Percentiles rank a stretch among this genome's conserved stretches.
Conservation (phyloP, 2,329 filamentous ascomycete species). For the Aspergillus amoenus region DNA sequence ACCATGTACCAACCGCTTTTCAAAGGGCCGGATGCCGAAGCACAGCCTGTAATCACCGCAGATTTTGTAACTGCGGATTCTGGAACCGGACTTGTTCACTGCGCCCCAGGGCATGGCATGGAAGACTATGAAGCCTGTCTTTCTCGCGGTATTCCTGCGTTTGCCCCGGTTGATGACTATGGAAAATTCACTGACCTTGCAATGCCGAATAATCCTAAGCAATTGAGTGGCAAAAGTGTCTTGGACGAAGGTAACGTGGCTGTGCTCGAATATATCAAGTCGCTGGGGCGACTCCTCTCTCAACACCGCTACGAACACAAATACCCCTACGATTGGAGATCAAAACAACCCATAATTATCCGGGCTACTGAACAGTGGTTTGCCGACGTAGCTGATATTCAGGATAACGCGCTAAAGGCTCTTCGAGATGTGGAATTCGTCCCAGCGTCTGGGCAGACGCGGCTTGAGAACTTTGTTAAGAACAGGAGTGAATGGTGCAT, state of each 20-base stretch:
- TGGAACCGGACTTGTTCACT: conserved; percentile 93
- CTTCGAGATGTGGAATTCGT: conserved; percentile 74
- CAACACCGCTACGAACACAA: conserved; percentile 79
- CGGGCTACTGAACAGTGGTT: conserved; percentile 98
- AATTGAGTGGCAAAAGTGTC: conserved; percentile 71
- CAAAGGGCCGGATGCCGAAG: conserved; percentile 55
- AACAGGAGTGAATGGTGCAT: conserved; percentile 97
- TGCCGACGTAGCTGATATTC: conserved; percentile 83
- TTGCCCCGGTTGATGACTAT: conserved; percentile 79
- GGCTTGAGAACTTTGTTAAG: conserved; percentile 81
- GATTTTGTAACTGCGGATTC: conserved; percentile 87
- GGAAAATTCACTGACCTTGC: conserved; percentile 80
- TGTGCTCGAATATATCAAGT: conserved; percentile 68
- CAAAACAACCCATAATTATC: conserved; percentile 87
- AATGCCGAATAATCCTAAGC: conserved; percentile 66
- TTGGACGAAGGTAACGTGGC: conserved; percentile 66
- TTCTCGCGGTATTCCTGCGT: conserved; percentile 67
- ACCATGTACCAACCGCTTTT: conserved; percentile 71
- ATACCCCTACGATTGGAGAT: conserved; percentile 97
- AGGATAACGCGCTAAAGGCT: conserved; percentile 67
- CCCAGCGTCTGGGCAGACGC: conserved; percentile 68
- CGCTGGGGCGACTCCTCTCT: conserved; percentile 61
- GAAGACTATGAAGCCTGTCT: conserved; percentile 89
- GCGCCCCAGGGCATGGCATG: conserved; percentile 92
- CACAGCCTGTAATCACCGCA: conserved; percentile 74